These are phyloP conservation scores for Wickerhamomyces hampshirensis DNA, from an alignment of 805 yeast genomes.

Conservation along the genomic window DNA sequence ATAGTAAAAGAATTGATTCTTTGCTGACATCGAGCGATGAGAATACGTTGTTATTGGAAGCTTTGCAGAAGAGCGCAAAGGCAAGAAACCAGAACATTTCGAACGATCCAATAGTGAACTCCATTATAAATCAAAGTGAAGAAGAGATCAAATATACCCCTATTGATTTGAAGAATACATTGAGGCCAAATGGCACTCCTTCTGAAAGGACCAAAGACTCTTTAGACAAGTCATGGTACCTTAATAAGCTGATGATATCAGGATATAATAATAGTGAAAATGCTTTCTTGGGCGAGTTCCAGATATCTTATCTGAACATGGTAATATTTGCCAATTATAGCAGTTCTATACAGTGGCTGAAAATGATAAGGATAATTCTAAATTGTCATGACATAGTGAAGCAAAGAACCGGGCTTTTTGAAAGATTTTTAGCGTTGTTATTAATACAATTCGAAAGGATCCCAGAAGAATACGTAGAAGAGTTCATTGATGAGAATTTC, in stretches of 20 bases:
- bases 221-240: constrained; percentile 59
- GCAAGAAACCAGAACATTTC: constrained; percentile 21
- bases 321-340: constrained; percentile 58
- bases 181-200: constrained; percentile 31
- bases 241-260: constrained; percentile 29
- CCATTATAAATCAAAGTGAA: constrained; percentile 28
- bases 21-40: constrained; percentile 50
- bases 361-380: constrained; percentile 39
- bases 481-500: constrained; percentile 24
- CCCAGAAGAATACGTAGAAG: constrained; percentile 41
- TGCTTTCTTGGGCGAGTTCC: constrained; percentile 46
- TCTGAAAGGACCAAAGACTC: constrained; percentile 45
- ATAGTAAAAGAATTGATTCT: constrained; percentile 27
- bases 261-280: constrained; percentile 27
- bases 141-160: constrained; percentile 38
- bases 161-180: constrained; percentile 36
- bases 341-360: constrained; percentile 61
- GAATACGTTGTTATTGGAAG: constrained; percentile 34
- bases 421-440: constrained; percentile 29
- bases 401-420: constrained; percentile 24
- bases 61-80: constrained; percentile 29
- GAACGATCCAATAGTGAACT: constrained; percentile 28
- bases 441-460: constrained; percentile 33
- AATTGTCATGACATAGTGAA: constrained; percentile 29
- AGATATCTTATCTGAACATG: constrained; percentile 44